Conservation (phyloP, 257 asterid genomes). For the Plectranthus barbatus region DNA sequence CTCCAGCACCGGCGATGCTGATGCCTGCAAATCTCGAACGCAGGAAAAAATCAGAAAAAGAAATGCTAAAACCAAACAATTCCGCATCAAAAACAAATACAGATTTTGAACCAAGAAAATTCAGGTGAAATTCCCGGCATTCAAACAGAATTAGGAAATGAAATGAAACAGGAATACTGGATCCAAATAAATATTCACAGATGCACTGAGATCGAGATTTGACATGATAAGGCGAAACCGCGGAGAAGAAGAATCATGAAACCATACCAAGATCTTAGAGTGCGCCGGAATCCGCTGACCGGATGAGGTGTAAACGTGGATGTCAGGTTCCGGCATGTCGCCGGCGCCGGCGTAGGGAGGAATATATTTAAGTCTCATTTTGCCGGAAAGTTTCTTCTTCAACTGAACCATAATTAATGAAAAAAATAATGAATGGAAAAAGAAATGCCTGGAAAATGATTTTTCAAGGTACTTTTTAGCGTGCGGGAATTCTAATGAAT, state of each 20-base stretch:
- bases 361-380: slow-evolving; percentile 14
- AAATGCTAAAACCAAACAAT: not conserved
- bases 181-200: not conserved
- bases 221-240: not conserved
- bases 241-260: not conserved
- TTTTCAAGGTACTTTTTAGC: not conserved
- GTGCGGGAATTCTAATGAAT: not conserved
- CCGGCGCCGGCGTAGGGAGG: slow-evolving; percentile 23
- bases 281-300: slow-evolving; percentile 62
- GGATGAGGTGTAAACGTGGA: slow-evolving; percentile 51
- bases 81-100: not conserved
- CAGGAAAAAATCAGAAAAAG: not conserved
- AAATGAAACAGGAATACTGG: not conserved
- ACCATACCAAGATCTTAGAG: slow-evolving; percentile 54
- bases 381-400: slow-evolving; percentile 28
- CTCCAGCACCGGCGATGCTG: slow-evolving; percentile 83
- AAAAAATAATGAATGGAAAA: not conserved
- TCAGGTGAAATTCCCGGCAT: not conserved
- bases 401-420: slow-evolving; percentile 29
- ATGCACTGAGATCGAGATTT: not conserved
- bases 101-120: not conserved
- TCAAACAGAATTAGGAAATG: not conserved
- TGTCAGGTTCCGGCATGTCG: slow-evolving; percentile 46
- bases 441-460: not conserved
- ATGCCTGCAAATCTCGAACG: slow-evolving; percentile 33